phyloP scores from a whole-genome alignment of 148 eudicot genomes.

The Rhododendron ovatum region DNA sequence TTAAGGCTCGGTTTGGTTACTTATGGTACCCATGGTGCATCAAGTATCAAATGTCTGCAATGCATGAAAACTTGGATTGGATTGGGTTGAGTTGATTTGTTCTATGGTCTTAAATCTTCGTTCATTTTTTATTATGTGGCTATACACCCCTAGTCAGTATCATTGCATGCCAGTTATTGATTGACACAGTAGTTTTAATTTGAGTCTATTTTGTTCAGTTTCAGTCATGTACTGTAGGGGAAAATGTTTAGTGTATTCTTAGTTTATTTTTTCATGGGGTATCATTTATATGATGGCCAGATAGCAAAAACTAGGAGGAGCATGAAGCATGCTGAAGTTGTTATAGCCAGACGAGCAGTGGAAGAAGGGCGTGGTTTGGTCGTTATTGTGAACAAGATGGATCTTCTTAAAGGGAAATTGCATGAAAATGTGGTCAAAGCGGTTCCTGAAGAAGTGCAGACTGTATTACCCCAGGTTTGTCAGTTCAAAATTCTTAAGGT shows the following conservation, averaged over 20 bases:
- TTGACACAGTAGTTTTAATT: background rate
- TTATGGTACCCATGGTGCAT: background rate
- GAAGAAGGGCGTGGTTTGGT: constrained; percentile 98
- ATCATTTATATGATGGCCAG: constrained; percentile 25
- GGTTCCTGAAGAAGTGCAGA: constrained; percentile 89
- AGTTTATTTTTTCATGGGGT: background rate
- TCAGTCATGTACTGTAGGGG: background rate
- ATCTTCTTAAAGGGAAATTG: constrained; percentile 59
- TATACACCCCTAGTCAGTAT: background rate
- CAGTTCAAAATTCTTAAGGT: background rate
- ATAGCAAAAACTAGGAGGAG: constrained; percentile 64
- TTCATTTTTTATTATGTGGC: background rate
- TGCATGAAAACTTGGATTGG: background rate
- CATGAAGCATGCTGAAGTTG: constrained; percentile 91
- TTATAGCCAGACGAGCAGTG: constrained; percentile 93
- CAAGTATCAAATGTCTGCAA: background rate
- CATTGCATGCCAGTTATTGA: background rate
- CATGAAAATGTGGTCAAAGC: constrained; percentile 60
- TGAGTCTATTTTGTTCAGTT: background rate
- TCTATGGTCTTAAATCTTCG: background rate
- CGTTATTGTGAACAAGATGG: constrained; percentile 89
- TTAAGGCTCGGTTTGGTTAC: background rate
- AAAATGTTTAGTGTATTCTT: background rate
- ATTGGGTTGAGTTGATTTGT: background rate
- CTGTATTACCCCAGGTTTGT: constrained; percentile 88